Percentiles rank a stretch among this genome's conserved stretches.
These are phyloP conservation scores for Carex pumila DNA, from an alignment of 176 grass and related monocot species.

Conservation along the genomic window DNA sequence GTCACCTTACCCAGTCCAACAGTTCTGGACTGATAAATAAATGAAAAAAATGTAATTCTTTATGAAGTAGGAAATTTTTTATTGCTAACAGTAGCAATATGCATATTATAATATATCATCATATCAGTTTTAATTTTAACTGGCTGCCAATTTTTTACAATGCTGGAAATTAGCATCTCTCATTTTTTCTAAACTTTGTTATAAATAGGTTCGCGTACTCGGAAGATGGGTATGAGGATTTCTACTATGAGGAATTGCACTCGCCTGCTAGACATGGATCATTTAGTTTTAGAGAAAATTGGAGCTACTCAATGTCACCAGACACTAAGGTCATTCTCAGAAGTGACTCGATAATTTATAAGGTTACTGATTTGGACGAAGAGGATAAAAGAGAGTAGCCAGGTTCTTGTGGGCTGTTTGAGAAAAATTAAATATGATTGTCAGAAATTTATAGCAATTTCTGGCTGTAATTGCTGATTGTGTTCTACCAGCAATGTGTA, in stretches of 20 bases:
- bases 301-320: constrained; percentile 58
- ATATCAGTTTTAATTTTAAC: background rate
- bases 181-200: background rate
- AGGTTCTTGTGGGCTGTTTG: background rate
- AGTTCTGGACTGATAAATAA: background rate
- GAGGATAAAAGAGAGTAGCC: constrained; percentile 40
- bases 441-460: background rate
- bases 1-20: background rate
- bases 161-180: background rate
- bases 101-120: background rate
- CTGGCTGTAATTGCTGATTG: background rate
- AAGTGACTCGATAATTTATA: constrained; percentile 42
- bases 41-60: background rate
- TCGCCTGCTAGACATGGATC: constrained; percentile 35
- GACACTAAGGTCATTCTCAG: constrained; percentile 53
- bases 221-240: constrained; percentile 30
- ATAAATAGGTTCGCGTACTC: constrained; percentile 49
- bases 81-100: background rate
- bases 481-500: constrained; percentile 5
- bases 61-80: background rate
- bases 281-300: constrained; percentile 61
- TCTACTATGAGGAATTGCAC: constrained; percentile 30
- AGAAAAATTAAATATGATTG: background rate
- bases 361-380: constrained; percentile 23
- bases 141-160: background rate